phyloP scores from a whole-genome alignment of 345 rosid species.

The Tarenaya hassleriana region DNA sequence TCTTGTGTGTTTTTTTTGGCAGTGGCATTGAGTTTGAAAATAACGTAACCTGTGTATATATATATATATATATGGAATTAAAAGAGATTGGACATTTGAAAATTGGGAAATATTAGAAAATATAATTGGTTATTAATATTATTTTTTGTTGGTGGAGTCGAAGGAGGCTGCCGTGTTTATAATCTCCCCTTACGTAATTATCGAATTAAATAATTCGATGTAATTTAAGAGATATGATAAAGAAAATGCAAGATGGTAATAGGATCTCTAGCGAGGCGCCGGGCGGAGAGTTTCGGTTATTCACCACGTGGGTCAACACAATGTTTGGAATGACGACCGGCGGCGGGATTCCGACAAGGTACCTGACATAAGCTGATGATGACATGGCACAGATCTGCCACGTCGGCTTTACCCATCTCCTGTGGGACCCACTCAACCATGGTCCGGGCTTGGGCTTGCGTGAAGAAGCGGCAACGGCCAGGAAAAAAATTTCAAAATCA shows the following conservation, averaged over 20 bases:
- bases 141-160: slow-evolving; percentile 18
- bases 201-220: too few species aligned
- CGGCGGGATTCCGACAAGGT: slow-evolving; percentile 22
- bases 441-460: too few species aligned
- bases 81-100: slow-evolving; percentile 15
- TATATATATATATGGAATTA: slow-evolving; percentile 24
- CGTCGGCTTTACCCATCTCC: slow-evolving; percentile 1
- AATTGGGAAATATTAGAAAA: slow-evolving; percentile 26
- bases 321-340: slow-evolving; percentile 27
- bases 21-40: slow-evolving; percentile 17
- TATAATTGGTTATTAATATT: slow-evolving; percentile 4
- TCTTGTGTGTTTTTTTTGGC: slow-evolving; percentile 12
- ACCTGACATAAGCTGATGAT: slow-evolving; percentile 11
- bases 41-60: slow-evolving; percentile 27
- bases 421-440: slow-evolving; percentile 7
- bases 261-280: slow-evolving; percentile 19
- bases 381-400: slow-evolving; percentile 20
- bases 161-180: slow-evolving; percentile 31
- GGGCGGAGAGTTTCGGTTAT: too few species aligned
- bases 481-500: too few species aligned
- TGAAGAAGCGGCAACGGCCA: too few species aligned
- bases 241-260: slow-evolving; percentile 17
- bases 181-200: neutral
- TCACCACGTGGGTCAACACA: slow-evolving; percentile 20
- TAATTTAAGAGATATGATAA: neutral